Base-by-base conservation (phyloP, 345 rosid genomes). In the Arabidopsis arenosa region DNA sequence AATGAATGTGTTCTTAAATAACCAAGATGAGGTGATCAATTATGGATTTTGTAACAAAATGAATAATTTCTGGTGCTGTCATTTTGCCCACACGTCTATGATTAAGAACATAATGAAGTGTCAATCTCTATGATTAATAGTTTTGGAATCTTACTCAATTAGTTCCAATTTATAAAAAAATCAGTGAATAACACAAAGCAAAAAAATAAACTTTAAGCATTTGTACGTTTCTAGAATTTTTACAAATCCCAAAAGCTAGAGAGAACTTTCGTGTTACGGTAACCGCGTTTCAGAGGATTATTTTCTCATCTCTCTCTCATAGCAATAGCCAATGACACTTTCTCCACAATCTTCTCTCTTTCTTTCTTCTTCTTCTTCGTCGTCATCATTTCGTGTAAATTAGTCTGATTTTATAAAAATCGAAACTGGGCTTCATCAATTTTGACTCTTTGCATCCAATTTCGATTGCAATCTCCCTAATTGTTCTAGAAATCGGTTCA, bases 231-330 rank as follows among this genome's bases (percentile, higher is more conserved):
- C 39, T 65, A 58, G 56, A 78, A 62, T 67, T 55, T 23, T 45
- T 72, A 78, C 40, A 52, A 52, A 51, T 4, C 9, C 47, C 43
- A 44, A 70, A 69, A 63, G 66, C 71, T 9, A 30, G 30, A 15
- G 12, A 35, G 10, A 33, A 77, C 52, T 12, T 48, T 36, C 5
- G 26, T 17, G 1, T 48, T 41, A 77, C 33, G 32, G 49, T 64
- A 72, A 72, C 9, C 68, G 81, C 73, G 77, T 66, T 9, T 4
- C 81, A 77, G 76, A 60, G 62, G 68, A 77, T 77, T 4, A 7
- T 40, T 44, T 15, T 63, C 52, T 77, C 52, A 4, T 60, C 17
- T 47, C 17, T 52, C 26, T 49, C 44, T 54, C 37, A 7, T 35
- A 21, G 26, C 21, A 45, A 59, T 32, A 60, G 52, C 66, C 52